These are phyloP conservation scores for Coccomyxa sp. DNA, from an alignment of 139 green algal genomes.

Conservation along the genomic window DNA sequence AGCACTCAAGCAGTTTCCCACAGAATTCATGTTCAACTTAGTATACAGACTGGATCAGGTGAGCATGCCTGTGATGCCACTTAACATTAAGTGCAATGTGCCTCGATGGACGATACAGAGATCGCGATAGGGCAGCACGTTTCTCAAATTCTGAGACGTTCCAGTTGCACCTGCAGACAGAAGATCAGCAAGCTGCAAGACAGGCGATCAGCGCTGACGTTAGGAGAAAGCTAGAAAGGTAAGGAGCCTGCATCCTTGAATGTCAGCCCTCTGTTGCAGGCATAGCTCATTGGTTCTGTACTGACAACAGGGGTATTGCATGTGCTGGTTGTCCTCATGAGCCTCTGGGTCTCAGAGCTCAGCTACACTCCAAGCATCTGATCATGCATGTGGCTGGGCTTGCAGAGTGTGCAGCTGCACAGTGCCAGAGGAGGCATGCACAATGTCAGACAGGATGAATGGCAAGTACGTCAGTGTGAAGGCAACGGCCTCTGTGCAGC, in stretches of 20 bases:
- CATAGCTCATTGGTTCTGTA: not conserved
- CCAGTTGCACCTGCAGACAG: not conserved
- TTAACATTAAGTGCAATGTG: not conserved
- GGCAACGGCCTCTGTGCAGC: slow-evolving; percentile 20
- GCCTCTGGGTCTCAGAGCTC: not conserved
- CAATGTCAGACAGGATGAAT: slow-evolving; percentile 10
- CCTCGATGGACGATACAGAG: not conserved
- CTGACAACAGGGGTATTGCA: not conserved
- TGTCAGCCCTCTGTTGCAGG: not conserved
- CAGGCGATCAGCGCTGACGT: too few relatives aligned
- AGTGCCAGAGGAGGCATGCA: not conserved
- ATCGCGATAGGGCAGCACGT: not conserved
- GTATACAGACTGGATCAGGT: slow-evolving; percentile 7
- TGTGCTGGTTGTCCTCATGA: not conserved
- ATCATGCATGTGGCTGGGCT: not conserved
- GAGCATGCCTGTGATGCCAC: not conserved
- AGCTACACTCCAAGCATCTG: not conserved
- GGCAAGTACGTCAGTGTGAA: slow-evolving; percentile 50
- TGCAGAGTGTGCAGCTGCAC: not conserved
- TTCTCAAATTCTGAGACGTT: not conserved
- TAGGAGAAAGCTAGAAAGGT: too few relatives aligned
- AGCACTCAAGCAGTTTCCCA: slow-evolving; percentile 47
- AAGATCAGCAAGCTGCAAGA: not conserved
- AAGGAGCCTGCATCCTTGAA: too few relatives aligned
- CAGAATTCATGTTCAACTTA: slow-evolving; percentile 49